phyloP scores from a whole-genome alignment of 2,329 filamentous ascomycete species.

The Ascochyta clinopodiicola region DNA sequence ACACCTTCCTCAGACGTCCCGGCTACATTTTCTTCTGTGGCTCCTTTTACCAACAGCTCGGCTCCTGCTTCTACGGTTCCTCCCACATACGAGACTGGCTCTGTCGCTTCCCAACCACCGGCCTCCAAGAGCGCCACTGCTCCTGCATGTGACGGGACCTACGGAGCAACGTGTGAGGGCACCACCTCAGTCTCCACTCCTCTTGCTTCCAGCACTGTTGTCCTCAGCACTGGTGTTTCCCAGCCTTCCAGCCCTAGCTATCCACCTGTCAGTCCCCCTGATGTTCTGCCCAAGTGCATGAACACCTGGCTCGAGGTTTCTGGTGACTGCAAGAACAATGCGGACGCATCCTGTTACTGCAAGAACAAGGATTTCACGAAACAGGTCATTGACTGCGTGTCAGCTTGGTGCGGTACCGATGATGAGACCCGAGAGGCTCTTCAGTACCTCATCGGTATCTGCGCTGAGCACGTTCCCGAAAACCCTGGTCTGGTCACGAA shows the following conservation, averaged over 20 bases:
- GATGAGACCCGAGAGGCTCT: conserved; percentile 73
- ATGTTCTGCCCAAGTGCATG: conserved; percentile 83
- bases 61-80: conserved; percentile 19
- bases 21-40: conserved; percentile 7
- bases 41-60: conserved; percentile 29
- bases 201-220: conserved; percentile 11
- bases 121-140: conserved; percentile 4
- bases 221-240: conserved; percentile 22
- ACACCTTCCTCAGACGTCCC: conserved; percentile 8
- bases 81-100: conserved; percentile 12
- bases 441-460: conserved; percentile 89
- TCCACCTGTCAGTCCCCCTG: conserved; percentile 58
- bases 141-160: conserved; percentile 14
- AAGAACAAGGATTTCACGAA: conserved; percentile 76
- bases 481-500: conserved; percentile 89
- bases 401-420: conserved; percentile 70
- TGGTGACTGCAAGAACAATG: conserved; percentile 81
- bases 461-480: conserved; percentile 72
- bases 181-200: conserved; percentile 16
- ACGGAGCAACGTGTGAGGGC: conserved; percentile 25
- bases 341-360: conserved; percentile 86
- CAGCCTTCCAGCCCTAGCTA: conserved; percentile 32
- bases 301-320: conserved; percentile 81
- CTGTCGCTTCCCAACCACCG: conserved; percentile 1
- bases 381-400: conserved; percentile 81